Conservation (phyloP, 2,329 filamentous ascomycete genomes). For the Colletotrichum sp. region DNA sequence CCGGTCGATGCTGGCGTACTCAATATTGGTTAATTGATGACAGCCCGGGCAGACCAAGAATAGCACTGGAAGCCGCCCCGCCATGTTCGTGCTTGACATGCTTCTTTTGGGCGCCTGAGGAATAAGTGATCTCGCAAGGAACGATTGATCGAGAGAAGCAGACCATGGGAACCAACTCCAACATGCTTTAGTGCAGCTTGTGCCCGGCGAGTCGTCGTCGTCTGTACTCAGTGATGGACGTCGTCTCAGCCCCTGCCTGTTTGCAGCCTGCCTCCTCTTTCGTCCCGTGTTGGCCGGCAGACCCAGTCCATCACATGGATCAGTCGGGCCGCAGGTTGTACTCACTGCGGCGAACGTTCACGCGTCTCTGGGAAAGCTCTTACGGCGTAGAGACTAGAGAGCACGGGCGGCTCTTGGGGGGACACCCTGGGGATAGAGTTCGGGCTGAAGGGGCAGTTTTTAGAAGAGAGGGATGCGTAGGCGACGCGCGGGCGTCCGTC, state of each 20-base stretch:
- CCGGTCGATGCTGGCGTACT: neutral
- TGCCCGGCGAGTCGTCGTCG: neutral
- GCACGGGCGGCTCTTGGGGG: neutral
- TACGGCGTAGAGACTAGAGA: neutral
- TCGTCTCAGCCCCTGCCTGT: neutral
- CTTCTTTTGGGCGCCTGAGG: neutral
- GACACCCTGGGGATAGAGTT: neutral
- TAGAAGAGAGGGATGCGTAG: neutral
- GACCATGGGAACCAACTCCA: neutral
- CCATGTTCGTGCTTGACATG: constrained; percentile 3
- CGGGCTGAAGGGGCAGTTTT: neutral
- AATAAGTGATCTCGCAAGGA: neutral
- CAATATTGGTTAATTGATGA: constrained; percentile 9
- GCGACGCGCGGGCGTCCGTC: neutral
- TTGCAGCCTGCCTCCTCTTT: neutral
- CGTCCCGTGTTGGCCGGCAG: neutral
- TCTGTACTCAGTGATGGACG: neutral
- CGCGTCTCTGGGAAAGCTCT: neutral
- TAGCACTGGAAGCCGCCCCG: neutral
- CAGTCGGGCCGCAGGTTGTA: neutral
- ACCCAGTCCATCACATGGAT: neutral
- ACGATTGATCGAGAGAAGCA: neutral
- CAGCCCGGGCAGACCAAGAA: neutral
- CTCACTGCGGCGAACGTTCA: neutral
- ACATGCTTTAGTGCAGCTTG: neutral